Percentiles rank a stretch among this genome's conserved stretches.
These are phyloP conservation scores for Rossbeevera mucosa DNA, from an alignment of 768 basidiomycete species.

Conservation along the genomic window DNA sequence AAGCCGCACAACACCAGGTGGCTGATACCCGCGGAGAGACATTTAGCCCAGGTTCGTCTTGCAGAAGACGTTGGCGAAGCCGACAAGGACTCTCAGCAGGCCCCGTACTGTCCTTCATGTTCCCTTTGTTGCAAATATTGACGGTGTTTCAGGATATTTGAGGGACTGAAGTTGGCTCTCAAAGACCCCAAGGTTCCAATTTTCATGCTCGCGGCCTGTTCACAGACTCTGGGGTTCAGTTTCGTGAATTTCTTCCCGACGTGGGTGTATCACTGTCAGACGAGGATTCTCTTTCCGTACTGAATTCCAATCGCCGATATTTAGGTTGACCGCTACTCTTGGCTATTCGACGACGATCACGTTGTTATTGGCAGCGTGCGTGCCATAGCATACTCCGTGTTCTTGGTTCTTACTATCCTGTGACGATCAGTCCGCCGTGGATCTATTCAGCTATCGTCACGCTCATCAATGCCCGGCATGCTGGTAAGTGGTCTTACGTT, in stretches of 20 bases:
- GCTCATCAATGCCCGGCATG: conserved; percentile 54
- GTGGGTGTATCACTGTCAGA: conserved; percentile 22
- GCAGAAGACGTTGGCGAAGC: conserved; percentile 68
- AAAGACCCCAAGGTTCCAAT: conserved; percentile 52
- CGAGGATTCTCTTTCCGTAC: neutral
- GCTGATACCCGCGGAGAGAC: conserved; percentile 46
- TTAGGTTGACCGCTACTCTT: conserved; percentile 54
- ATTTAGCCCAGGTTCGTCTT: conserved; percentile 60
- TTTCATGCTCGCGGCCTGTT: conserved; percentile 50
- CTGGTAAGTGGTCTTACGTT: conserved; percentile 29
- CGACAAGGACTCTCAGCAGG: conserved; percentile 52
- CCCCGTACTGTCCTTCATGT: conserved; percentile 44
- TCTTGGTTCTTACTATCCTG: neutral
- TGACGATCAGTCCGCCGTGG: conserved; percentile 53
- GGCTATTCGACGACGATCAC: conserved; percentile 59
- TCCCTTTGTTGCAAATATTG: neutral
- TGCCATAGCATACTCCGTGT: neutral
- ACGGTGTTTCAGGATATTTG: conserved; percentile 12
- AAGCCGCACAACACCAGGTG: conserved; percentile 62
- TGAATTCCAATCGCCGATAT: neutral
- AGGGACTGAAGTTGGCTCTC: conserved; percentile 44
- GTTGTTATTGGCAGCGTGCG: conserved; percentile 56
- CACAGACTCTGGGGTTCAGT: conserved; percentile 53
- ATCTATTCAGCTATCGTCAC: conserved; percentile 48
- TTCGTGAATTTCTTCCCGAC: conserved; percentile 61